phyloP scores from a whole-genome alignment of 2,329 filamentous ascomycete genomes.

The Colletotrichum camelliae region DNA sequence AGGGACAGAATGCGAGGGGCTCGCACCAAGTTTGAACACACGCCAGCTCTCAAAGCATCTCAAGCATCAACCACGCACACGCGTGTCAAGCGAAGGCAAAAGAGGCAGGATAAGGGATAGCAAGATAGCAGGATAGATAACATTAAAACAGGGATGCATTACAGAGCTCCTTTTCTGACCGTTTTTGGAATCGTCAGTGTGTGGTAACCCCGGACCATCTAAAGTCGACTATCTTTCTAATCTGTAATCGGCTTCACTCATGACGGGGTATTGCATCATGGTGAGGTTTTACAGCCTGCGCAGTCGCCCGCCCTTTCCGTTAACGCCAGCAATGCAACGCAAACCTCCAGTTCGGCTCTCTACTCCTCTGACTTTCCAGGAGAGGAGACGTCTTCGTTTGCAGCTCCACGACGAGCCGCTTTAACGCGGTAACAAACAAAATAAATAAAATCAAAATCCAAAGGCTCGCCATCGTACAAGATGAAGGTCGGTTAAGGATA shows the following conservation, averaged over 20 bases:
- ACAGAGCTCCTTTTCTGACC: not conserved
- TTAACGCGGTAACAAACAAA: not conserved
- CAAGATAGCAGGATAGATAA: not conserved
- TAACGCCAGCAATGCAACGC: slow-evolving; percentile 8
- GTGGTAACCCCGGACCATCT: not conserved
- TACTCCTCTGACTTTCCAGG: not conserved
- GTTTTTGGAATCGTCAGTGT: not conserved
- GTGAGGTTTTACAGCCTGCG: not conserved
- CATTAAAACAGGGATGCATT: not conserved
- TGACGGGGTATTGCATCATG: not conserved
- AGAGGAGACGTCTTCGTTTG: not conserved
- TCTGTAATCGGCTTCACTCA: not conserved
- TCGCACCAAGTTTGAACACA: not conserved
- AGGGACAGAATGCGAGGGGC: not conserved
- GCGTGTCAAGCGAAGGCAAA: not conserved
- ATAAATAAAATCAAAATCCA: not conserved
- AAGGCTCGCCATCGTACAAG: slow-evolving; percentile 6
- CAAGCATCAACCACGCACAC: not conserved
- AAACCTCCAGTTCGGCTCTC: not conserved
- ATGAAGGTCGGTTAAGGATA: not conserved
- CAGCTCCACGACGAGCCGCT: not conserved
- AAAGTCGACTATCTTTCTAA: not conserved
- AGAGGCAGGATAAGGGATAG: not conserved
- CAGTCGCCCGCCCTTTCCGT: not conserved
- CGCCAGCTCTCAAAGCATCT: not conserved